Percentiles rank a stretch among this genome's conserved stretches.
Evolutionary conservation across 768 basidiomycete genomes (phyloP).

Genomic region (Lyophyllum atratum): DNA sequence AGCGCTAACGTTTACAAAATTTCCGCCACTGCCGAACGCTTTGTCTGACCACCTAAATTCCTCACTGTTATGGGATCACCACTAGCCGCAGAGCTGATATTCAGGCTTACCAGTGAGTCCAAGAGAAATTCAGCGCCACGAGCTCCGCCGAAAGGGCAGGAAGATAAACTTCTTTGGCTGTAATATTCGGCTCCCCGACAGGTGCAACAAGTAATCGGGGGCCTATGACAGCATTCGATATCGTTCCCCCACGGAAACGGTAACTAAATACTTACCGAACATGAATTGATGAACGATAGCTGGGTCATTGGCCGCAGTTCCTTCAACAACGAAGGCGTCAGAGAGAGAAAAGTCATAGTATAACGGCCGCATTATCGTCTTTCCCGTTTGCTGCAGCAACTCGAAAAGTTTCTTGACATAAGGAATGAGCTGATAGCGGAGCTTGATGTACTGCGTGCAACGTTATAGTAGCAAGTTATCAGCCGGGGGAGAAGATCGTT

Average conservation of each 20-base stretch:
- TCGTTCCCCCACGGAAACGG: neutral
- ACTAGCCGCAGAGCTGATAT: neutral
- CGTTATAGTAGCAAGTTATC: neutral
- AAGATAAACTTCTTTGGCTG: conserved; percentile 30
- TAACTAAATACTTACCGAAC: conserved; percentile 29
- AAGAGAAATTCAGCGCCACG: conserved; percentile 20
- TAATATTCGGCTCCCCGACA: conserved; percentile 29
- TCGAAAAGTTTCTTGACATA: conserved; percentile 33
- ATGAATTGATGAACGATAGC: conserved; percentile 33
- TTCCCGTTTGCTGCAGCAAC: conserved; percentile 31
- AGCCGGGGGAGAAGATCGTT: too few relatives aligned
- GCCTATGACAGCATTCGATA: conserved; percentile 16
- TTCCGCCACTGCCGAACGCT: conserved; percentile 29
- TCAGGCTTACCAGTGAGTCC: conserved; percentile 32
- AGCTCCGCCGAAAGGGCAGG: conserved; percentile 20
- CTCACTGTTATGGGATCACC: too few relatives aligned
- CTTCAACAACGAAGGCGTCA: conserved; percentile 27
- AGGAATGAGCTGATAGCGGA: conserved; percentile 35
- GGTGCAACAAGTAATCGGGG: conserved; percentile 32
- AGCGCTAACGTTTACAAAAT: conserved; percentile 28
- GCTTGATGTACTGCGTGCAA: conserved; percentile 29
- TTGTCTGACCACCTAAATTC: conserved; percentile 33
- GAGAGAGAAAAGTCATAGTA: conserved; percentile 34
- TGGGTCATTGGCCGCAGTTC: conserved; percentile 29
- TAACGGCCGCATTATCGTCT: conserved; percentile 32